Evolutionary conservation across 1,139 yeast species (phyloP).

Genomic region (Meyerozyma smithsonii): DNA sequence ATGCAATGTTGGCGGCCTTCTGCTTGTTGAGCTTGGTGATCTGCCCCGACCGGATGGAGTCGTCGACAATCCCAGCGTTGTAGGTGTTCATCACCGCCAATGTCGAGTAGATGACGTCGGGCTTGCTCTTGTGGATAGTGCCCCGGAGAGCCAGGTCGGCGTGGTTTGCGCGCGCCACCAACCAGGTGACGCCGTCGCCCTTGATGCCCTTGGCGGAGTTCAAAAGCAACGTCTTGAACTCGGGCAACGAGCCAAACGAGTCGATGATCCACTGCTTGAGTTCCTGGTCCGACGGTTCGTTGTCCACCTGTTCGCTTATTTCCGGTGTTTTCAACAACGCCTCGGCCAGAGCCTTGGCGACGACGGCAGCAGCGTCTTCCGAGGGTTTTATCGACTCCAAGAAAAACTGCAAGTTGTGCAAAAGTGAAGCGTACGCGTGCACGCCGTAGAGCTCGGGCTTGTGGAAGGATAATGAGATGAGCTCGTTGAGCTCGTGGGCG

Average conservation of each 20-base stretch:
- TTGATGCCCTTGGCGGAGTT: constrained; percentile 60
- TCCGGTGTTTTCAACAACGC: constrained; percentile 45
- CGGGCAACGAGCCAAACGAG: constrained; percentile 65
- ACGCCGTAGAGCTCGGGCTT: constrained; percentile 45
- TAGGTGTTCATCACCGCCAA: constrained; percentile 71
- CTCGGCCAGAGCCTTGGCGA: constrained; percentile 18
- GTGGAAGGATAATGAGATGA: constrained; percentile 39
- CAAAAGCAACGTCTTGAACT: constrained; percentile 59
- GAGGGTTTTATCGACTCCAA: constrained; percentile 47
- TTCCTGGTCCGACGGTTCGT: constrained; percentile 35
- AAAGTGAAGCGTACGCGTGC: constrained; percentile 54
- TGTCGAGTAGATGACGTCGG: constrained; percentile 29
- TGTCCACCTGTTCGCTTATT: constrained; percentile 19
- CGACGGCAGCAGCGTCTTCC: constrained; percentile 7
- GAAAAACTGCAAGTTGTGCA: constrained; percentile 57
- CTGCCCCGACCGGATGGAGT: constrained; percentile 49
- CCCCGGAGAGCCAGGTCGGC: constrained; percentile 23
- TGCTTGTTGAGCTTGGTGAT: constrained; percentile 33
- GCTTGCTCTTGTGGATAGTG: constrained; percentile 10
- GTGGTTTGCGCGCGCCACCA: constrained; percentile 53
- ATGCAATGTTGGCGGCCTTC: constrained; percentile 27
- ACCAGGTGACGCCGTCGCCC: constrained; percentile 77
- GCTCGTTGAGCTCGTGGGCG: constrained; percentile 23
- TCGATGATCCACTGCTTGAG: constrained; percentile 42
- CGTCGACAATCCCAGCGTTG: constrained; percentile 65